Percentiles rank a stretch among this genome's conserved stretches.
These are phyloP conservation scores for Entomophthora muscae DNA, from an alignment of 371 early-diverging fungal genomes.

Conservation along the genomic window DNA sequence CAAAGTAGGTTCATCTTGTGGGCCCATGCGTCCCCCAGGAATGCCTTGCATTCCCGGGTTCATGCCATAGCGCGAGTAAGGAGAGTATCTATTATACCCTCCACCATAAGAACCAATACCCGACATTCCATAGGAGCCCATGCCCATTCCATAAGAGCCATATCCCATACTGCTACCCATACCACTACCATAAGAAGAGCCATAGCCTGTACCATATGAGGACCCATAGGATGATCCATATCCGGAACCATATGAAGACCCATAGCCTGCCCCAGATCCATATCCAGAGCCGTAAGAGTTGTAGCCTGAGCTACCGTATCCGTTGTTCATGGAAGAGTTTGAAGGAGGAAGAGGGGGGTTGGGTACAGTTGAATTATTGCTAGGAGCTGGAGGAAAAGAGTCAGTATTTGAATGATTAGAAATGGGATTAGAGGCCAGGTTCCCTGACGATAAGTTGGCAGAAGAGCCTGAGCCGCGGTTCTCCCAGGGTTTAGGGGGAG, in stretches of 20 bases:
- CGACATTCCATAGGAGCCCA: no score
- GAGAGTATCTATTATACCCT: conserved; percentile 13
- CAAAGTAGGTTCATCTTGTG: conserved; percentile 27
- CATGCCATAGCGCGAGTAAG: conserved; percentile 22
- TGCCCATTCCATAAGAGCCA: no score
- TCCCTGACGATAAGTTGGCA: conserved; percentile 8
- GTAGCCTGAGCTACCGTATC: background rate
- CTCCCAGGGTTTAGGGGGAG: conserved; percentile 95
- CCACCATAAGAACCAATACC: conserved; percentile 24
- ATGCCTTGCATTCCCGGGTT: conserved; percentile 23
- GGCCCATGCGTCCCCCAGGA: conserved; percentile 24
- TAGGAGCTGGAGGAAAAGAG: background rate
- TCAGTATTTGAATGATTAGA: background rate
- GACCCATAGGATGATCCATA: background rate
- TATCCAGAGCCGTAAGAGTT: background rate
- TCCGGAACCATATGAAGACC: no score
- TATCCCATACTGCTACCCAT: conserved; percentile 15
- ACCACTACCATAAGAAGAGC: conserved; percentile 12
- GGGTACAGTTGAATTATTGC: conserved; percentile 10
- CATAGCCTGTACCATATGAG: conserved; percentile 11
- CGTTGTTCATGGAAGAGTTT: background rate
- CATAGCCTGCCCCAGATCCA: background rate
- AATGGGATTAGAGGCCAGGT: no score
- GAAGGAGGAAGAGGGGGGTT: conserved; percentile 17
- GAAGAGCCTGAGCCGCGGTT: background rate